Base-by-base conservation (phyloP, 148 eudicot species). In the Cornus florida region DNA sequence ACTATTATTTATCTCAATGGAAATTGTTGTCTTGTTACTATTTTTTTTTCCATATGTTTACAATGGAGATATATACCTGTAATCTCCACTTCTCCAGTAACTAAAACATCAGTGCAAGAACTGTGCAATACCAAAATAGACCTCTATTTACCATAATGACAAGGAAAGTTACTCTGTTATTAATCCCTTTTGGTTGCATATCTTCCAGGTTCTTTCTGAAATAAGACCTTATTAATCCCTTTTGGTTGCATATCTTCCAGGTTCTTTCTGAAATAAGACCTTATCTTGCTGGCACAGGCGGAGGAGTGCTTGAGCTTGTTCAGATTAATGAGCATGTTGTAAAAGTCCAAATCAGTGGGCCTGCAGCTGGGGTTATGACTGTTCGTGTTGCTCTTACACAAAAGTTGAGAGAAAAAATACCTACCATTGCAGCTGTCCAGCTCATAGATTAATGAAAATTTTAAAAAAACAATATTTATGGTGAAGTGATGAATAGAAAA, bases 341-440 rank as follows among this genome's bases (percentile, higher is more conserved):
- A n/a, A 87, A 75, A 82, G 98, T 95, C 33, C 83, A 90, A 71
- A 86, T 95, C 7, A 85, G 87, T 70, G 98, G 98, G 32, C 96
- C 98, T 8, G 98, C 98, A 68, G 94, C 98, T 20, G 88, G 91
- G 24, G 98, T 95, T 67, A 93, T 91, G 96, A 95, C 98, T 6
- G 98, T 95, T 10, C 95, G 98, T 10, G 98, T 95, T 60, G 96
- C 97, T 48, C 86, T 95, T 50, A 90, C 98, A 5, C 98, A 95
- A 83, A 95, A 93, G 81, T 78, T 95, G 80, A 86, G 94, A 85
- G 98, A 95, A 70, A 93, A 90, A 83, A 95, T 95, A 70, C 96
- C 97, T 9, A 78, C 80, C 75, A 93, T 95, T 82, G 92, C 90
- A 8, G 92, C 98, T 69, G 97, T 95, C 74, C 98, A 90, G 88